Evolutionary conservation across 305 asterid genomes (phyloP), one percentile per base, ranked within the genome.

Genomic region (Striga hermonthica): DNA sequence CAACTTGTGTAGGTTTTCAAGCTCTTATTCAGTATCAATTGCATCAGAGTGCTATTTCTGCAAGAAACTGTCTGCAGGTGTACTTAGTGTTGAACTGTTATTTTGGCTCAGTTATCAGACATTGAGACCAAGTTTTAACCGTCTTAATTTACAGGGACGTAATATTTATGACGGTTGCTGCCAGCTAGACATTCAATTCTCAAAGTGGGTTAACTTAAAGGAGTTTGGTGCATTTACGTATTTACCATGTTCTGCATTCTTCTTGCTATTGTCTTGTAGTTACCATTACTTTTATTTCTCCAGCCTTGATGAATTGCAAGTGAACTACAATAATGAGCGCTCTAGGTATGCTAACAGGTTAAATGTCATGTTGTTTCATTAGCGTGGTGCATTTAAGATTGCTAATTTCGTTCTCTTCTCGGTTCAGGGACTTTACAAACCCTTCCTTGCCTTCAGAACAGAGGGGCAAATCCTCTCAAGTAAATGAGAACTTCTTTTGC

Each of bases 281-380:
- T 62, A 76, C 59, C 62, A 35, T 65, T 49, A 43, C 9, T 71
- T 70, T 8, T 70, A 76, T 55, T 69, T 69, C 67, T 43, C 71
- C 88, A 92, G 98, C 90, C 94, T 92, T 65, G 98, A 92, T 60
- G 98, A 92, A 72, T 76, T 92, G 79, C 97, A 90, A 84, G 98
- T 92, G 78, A 92, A 90, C 75, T 88, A 73, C 73, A 93, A 90
- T 72, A 93, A 88, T 67, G 99, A 93, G 58, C 91, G 97, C 22
- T 93, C 98, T 55, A 82, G 98, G 98, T 91, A 70, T 63, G 85
- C 65, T 75, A 65, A n/a, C 66, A 52, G 60, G 55, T 68, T 39
- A 45, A 37, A 44, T 61, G 47, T 47, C 28, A 7, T 64, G 31
- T 58, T 57, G 55, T 65, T 52, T 8, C 7, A 12, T 54, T 52